These are phyloP conservation scores for Amphichorda felina DNA, from an alignment of 2,329 filamentous ascomycete species.

Conservation along the genomic window DNA sequence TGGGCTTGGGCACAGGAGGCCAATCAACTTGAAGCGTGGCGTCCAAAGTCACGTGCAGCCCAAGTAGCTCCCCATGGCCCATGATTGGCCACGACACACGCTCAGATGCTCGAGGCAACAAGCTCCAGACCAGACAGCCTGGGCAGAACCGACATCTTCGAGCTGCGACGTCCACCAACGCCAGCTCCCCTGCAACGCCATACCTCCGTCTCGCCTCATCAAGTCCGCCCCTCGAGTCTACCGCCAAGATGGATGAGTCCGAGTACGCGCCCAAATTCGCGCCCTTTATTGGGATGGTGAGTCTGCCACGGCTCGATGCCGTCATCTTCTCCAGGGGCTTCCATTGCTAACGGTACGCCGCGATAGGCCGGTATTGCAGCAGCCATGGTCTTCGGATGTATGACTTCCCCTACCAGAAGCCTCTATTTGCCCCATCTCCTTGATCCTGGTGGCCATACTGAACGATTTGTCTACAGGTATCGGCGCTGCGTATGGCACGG, in stretches of 20 bases:
- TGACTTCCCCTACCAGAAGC: constrained; percentile 14
- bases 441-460: constrained; percentile 7
- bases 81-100: not conserved
- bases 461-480: constrained; percentile 26
- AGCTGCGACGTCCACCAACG: not conserved
- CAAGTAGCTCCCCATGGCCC: not conserved
- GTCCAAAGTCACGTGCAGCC: not conserved
- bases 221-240: constrained; percentile 5
- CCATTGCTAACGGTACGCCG: not conserved
- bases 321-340: constrained; percentile 2
- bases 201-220: constrained; percentile 1
- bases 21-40: too few relatives aligned
- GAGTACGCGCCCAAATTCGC: constrained; percentile 68
- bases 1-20: too few relatives aligned
- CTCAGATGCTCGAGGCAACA: too few relatives aligned
- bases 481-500: constrained; percentile 78
- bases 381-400: constrained; percentile 80
- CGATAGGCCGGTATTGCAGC: constrained; percentile 64
- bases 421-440: constrained; percentile 4
- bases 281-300: constrained; percentile 81
- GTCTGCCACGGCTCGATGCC: constrained; percentile 15
- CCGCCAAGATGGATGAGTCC: constrained; percentile 35
- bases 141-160: not conserved
- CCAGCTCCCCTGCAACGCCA: not conserved
- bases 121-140: too few relatives aligned